Evolutionary conservation across 306 rosid species (phyloP), one percentile per base, ranked within the genome.

Genomic region (Quercus wislizeni): DNA sequence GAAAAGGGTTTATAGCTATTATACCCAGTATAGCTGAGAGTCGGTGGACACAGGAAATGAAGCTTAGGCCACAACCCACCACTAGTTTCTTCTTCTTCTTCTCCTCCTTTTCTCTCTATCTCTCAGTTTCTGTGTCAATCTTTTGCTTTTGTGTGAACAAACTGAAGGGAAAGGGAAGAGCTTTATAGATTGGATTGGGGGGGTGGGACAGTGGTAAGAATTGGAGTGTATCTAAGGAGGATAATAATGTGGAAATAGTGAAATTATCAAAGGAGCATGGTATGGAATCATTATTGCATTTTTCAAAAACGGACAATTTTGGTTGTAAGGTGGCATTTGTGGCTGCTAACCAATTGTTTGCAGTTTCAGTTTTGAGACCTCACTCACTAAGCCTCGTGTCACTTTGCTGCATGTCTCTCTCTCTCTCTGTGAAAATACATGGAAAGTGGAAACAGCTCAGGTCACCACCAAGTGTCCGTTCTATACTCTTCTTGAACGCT

Each of bases 271-370:
- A 71, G n/a, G 35, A 49, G n/a, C 14, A 49, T 71, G 10, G 41
- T 21, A 19, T 46, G 33, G 75, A 43, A 43, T 71, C 75, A 46
- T 49, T 23, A 71, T 20, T 71, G 21, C 75, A 13, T 23, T 7
- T 41, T 41, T 25, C 35, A 23, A 27, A n/a, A 49, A 25, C 20
- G 49, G 75, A 71, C 75, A 71, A 71, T 35, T 71, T 13, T 71
- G 75, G 58, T 71, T 25, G 75, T 49, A 71, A 71, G 59, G 59
- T 71, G 75, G 55, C 75, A 49, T 46, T 71, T 57, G 25, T 71
- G 59, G 58, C 38, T 71, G 59, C 38, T 20, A 25, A 49, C 38
- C 35, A 49, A 71, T 71, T 43, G 75, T 51, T 21, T 21, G 75
- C 27, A 21, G 11, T 20, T 46, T 51, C 35, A 49, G 15, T 51